Conservation (phyloP, 768 basidiomycete species). For the Suillus hirtellus region DNA sequence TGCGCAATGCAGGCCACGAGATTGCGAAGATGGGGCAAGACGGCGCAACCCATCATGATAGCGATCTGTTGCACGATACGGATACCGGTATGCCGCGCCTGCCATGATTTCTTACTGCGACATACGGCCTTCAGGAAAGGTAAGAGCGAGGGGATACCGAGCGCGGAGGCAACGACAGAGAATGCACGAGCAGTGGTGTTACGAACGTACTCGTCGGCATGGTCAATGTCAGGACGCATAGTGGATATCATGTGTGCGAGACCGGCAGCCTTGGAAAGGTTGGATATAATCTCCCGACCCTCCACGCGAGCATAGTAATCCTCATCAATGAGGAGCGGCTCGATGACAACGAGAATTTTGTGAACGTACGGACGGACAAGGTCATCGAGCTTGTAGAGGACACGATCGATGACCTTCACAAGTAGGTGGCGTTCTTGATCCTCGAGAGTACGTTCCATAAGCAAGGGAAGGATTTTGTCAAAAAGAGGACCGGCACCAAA, state of each 20-base stretch:
- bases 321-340: slow-evolving; percentile 97
- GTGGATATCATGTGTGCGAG: slow-evolving; percentile 99
- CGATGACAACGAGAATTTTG: slow-evolving; percentile 99
- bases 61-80: slow-evolving; percentile 99
- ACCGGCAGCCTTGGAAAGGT: slow-evolving; percentile 97
- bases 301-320: slow-evolving; percentile 97
- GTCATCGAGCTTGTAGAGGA: slow-evolving; percentile 98
- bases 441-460: slow-evolving; percentile 97
- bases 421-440: slow-evolving; percentile 98
- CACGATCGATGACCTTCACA: slow-evolving; percentile 98
- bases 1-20: slow-evolving; percentile 94
- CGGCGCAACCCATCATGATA: slow-evolving; percentile 99
- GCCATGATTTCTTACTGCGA: slow-evolving; percentile 99
- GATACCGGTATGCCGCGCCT: slow-evolving; percentile 98
- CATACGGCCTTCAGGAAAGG: slow-evolving; percentile 99
- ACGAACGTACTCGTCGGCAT: slow-evolving; percentile 98
- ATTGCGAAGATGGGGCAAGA: slow-evolving; percentile 94
- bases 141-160: slow-evolving; percentile 95
- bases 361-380: slow-evolving; percentile 98
- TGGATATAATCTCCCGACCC: slow-evolving; percentile 98
- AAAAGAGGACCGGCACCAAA: slow-evolving; percentile 98
- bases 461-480: slow-evolving; percentile 95
- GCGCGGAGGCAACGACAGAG: slow-evolving; percentile 97
- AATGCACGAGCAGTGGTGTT: slow-evolving; percentile 99
- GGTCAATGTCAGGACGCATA: slow-evolving; percentile 99